These are phyloP conservation scores for Naegleria gruberi DNA, from an alignment of 208 protist species.

Conservation along the genomic window DNA sequence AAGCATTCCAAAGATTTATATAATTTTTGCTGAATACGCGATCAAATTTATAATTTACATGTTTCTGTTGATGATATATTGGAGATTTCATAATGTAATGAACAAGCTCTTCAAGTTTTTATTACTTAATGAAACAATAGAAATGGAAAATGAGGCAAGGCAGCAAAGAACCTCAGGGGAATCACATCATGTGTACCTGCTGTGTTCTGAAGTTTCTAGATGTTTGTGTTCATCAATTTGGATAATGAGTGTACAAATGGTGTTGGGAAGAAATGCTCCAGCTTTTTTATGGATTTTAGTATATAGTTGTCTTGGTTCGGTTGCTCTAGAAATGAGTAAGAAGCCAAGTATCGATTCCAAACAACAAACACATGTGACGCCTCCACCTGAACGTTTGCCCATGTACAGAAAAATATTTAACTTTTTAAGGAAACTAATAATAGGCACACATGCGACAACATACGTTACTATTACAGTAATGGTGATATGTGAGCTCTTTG, in stretches of 20 bases:
- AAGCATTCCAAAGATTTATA: not conserved
- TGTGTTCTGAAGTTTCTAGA: not conserved
- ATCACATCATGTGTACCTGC: not conserved
- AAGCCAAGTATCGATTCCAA: too few relatives aligned
- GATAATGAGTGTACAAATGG: not conserved
- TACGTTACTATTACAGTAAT: not conserved
- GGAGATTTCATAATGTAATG: not conserved
- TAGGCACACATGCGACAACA: not conserved
- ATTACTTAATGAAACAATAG: not conserved
- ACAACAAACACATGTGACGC: too few relatives aligned
- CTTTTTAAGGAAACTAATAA: too few relatives aligned
- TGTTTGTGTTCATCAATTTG: not conserved
- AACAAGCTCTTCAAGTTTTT: not conserved
- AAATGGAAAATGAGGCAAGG: too few relatives aligned
- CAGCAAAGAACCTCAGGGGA: not conserved
- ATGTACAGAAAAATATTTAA: too few relatives aligned
- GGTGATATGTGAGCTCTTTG: not conserved
- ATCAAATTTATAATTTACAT: not conserved
- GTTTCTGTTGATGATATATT: not conserved
- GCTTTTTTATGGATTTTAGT: not conserved
- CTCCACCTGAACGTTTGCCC: too few relatives aligned
- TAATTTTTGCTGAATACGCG: not conserved
- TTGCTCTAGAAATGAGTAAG: not conserved
- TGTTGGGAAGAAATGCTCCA: not conserved
- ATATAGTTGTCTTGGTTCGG: not conserved